A percentile compares a stretch with the other conserved stretches of the same genome.
These are phyloP conservation scores for Diaporthe caulivora DNA, from an alignment of 2,329 filamentous ascomycete species.

Conservation along the genomic window DNA sequence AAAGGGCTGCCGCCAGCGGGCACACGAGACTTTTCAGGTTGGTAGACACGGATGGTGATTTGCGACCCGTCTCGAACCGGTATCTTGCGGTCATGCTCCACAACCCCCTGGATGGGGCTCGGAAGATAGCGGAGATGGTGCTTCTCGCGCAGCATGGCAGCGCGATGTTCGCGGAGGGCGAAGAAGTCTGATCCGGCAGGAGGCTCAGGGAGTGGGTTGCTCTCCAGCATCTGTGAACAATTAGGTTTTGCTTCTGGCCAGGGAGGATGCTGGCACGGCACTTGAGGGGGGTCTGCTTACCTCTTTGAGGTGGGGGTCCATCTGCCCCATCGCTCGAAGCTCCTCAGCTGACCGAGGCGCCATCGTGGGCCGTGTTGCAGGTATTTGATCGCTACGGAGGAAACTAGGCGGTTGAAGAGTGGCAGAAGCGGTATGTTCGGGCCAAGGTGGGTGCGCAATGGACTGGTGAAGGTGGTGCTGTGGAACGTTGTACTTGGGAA, in stretches of 20 bases:
- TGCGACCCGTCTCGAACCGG: conserved; percentile 49
- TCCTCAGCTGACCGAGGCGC: conserved; percentile 23
- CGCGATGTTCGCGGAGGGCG: conserved; percentile 43
- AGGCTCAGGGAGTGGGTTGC: conserved; percentile 37
- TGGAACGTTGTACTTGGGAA: neutral
- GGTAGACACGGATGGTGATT: conserved; percentile 50
- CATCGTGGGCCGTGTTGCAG: neutral
- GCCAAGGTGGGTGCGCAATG: neutral
- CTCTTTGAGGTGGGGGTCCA: conserved; percentile 21
- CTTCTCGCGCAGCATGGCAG: conserved; percentile 45
- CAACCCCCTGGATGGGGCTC: conserved; percentile 44
- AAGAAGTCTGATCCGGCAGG: conserved; percentile 43
- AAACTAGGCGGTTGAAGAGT: neutral
- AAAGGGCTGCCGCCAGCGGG: conserved; percentile 44
- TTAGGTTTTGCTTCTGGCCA: neutral
- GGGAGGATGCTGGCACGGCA: neutral
- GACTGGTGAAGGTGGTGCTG: neutral
- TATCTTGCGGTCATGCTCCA: conserved; percentile 49
- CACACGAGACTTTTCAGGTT: conserved; percentile 41
- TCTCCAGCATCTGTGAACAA: neutral
- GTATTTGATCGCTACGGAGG: neutral
- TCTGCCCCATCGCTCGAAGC: conserved; percentile 23
- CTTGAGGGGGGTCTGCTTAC: neutral
- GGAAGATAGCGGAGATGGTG: conserved; percentile 46
- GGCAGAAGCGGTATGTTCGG: neutral